A percentile compares a stretch with the other conserved stretches of the same genome.
Evolutionary conservation across 257 asterid genomes (phyloP).

Genomic region (Capsicum baccatum): DNA sequence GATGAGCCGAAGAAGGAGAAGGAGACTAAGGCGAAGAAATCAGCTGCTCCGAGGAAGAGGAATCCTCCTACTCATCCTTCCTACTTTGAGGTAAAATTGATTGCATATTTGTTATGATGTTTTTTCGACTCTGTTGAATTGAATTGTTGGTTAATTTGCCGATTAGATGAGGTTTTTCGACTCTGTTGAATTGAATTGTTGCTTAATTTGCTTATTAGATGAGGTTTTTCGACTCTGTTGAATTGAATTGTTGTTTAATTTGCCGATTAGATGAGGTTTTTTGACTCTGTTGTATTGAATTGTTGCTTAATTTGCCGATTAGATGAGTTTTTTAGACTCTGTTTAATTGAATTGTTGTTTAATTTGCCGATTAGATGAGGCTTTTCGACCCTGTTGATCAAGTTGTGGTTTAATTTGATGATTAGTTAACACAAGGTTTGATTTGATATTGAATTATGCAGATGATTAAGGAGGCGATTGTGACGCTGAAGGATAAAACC

Average conservation of each 20-base stretch:
- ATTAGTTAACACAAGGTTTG: not conserved
- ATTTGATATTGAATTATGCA: conserved; percentile 33
- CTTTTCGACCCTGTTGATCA: too few species aligned
- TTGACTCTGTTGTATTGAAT: not conserved
- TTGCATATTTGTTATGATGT: not conserved
- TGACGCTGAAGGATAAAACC: conserved; percentile 63
- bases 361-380: too few species aligned
- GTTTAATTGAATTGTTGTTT: too few species aligned
- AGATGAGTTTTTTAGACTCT: too few species aligned
- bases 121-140: not conserved
- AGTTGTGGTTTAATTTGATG: not conserved
- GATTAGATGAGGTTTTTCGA: not conserved
- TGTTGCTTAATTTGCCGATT: not conserved
- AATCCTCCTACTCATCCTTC: conserved; percentile 66
- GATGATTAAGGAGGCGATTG: conserved; percentile 88
- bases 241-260: not conserved
- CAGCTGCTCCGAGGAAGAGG: conserved; percentile 61
- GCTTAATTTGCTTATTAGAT: not conserved
- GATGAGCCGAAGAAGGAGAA: conserved; percentile 48
- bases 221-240: too few species aligned
- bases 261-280: not conserved
- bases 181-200: not conserved
- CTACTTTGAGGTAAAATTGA: conserved; percentile 71
- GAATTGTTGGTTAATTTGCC: not conserved
- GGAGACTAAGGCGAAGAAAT: conserved; percentile 54